phyloP scores from a whole-genome alignment of 495 filamentous ascomycete genomes.

The Daldinia vernicosa region DNA sequence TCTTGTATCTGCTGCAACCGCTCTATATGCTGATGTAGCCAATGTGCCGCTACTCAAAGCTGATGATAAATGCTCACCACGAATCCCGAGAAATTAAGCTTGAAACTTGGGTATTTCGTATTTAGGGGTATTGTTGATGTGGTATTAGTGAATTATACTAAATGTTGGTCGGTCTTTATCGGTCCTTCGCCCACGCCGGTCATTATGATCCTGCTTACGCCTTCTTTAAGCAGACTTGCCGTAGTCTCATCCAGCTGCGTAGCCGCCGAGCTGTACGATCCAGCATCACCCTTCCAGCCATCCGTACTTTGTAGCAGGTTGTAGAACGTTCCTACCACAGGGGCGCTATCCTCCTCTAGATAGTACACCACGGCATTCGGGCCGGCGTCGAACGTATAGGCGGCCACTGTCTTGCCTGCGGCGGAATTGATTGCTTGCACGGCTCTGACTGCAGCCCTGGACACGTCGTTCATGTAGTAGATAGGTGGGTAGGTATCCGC shows the following conservation, averaged over 20 bases:
- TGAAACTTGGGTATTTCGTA: neutral
- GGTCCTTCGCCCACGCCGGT: constrained; percentile 94
- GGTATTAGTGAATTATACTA: constrained; percentile 50
- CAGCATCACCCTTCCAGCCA: constrained; percentile 67
- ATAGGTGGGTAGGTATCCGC: constrained; percentile 96
- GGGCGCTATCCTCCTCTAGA: constrained; percentile 74
- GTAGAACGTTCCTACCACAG: constrained; percentile 78
- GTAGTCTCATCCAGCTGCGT: constrained; percentile 66
- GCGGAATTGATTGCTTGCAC: constrained; percentile 87
- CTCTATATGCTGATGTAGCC: constrained; percentile 9
- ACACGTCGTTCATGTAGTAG: constrained; percentile 97
- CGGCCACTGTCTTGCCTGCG: constrained; percentile 76
- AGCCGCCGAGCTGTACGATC: constrained; percentile 55
- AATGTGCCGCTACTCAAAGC: neutral
- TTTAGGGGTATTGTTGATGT: neutral
- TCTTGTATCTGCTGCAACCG: neutral
- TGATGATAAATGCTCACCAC: neutral
- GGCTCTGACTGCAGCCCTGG: constrained; percentile 80
- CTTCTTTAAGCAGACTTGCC: constrained; percentile 71
- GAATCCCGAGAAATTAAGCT: neutral
- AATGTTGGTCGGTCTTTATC: constrained; percentile 74
- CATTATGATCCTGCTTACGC: constrained; percentile 87
- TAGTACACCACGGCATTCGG: constrained; percentile 98
- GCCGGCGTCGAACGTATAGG: constrained; percentile 98
- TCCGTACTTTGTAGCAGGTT: constrained; percentile 59